Evolutionary conservation across 2,329 filamentous ascomycete genomes (phyloP).

Genomic region (Periconia sp.): DNA sequence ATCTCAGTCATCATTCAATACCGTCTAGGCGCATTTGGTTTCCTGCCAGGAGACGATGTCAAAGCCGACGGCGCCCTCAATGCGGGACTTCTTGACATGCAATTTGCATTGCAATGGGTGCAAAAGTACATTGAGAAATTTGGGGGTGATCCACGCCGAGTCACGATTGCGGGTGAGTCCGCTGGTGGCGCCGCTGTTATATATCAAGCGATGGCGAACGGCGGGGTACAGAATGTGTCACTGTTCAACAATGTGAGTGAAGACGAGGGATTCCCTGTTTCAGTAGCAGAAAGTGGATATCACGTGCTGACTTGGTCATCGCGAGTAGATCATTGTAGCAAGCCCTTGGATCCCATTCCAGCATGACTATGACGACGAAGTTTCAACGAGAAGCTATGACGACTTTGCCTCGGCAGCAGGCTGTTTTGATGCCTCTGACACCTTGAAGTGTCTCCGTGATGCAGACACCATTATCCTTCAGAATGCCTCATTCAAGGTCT

Average conservation of each 20-base stretch:
- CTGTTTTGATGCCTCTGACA: conserved; percentile 27
- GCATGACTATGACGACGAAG: conserved; percentile 38
- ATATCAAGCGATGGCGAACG: conserved; percentile 49
- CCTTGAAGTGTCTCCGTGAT: conserved; percentile 33
- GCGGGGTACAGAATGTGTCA: conserved; percentile 38
- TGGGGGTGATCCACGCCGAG: conserved; percentile 63
- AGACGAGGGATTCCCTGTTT: conserved; percentile 32
- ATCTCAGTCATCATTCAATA: conserved; percentile 69
- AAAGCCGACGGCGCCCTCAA: conserved; percentile 65
- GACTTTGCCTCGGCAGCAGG: conserved; percentile 35
- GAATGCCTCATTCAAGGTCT: conserved; percentile 37
- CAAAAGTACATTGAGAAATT: conserved; percentile 60
- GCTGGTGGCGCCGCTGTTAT: conserved; percentile 65
- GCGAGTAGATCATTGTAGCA: conserved; percentile 38
- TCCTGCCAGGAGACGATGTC: conserved; percentile 64
- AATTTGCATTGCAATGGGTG: conserved; percentile 66
- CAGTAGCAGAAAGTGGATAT: not conserved
- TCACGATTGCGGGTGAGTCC: conserved; percentile 67
- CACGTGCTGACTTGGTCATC: conserved; percentile 17
- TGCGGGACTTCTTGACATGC: conserved; percentile 68
- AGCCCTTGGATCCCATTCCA: conserved; percentile 42
- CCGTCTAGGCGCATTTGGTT: conserved; percentile 67
- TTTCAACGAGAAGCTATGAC: conserved; percentile 36
- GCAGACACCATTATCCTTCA: conserved; percentile 31
- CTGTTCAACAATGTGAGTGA: conserved; percentile 39